Evolutionary conservation across 2,329 filamentous ascomycete species (phyloP).

Genomic region (Magnaporthales sp.): DNA sequence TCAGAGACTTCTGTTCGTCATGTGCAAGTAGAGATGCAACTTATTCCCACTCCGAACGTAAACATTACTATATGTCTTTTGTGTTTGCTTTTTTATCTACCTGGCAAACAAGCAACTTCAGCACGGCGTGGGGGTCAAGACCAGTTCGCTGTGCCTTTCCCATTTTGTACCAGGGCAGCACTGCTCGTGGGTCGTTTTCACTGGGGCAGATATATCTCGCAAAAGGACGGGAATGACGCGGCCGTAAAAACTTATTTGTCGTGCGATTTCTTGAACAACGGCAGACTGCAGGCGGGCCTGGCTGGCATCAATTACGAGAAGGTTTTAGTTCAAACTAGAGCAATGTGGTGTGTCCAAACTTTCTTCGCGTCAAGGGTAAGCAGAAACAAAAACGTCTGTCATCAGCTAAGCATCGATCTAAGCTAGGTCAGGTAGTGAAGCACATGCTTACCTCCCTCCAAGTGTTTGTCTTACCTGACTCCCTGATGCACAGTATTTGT

Average conservation of each 20-base stretch:
- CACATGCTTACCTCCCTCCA: background rate
- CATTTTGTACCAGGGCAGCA: background rate
- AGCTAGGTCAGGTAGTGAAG: background rate
- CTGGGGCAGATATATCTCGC: background rate
- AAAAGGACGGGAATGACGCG: background rate
- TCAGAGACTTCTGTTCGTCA: background rate
- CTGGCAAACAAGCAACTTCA: background rate
- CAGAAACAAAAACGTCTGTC: background rate
- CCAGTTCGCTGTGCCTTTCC: background rate
- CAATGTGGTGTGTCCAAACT: background rate
- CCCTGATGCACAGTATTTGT: background rate
- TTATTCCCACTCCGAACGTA: background rate
- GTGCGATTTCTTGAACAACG: background rate
- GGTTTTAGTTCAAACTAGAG: background rate
- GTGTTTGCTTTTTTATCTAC: background rate
- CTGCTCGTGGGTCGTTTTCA: background rate
- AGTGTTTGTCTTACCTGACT: background rate
- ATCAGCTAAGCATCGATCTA: background rate
- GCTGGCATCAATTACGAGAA: background rate
- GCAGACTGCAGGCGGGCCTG: background rate
- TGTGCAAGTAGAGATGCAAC: background rate
- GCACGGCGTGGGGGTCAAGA: background rate
- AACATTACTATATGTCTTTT: background rate
- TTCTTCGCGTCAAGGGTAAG: background rate
- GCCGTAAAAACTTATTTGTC: background rate